Base-by-base conservation (phyloP, 2,329 filamentous ascomycete species). In the Pseudofabraea citricarpa region DNA sequence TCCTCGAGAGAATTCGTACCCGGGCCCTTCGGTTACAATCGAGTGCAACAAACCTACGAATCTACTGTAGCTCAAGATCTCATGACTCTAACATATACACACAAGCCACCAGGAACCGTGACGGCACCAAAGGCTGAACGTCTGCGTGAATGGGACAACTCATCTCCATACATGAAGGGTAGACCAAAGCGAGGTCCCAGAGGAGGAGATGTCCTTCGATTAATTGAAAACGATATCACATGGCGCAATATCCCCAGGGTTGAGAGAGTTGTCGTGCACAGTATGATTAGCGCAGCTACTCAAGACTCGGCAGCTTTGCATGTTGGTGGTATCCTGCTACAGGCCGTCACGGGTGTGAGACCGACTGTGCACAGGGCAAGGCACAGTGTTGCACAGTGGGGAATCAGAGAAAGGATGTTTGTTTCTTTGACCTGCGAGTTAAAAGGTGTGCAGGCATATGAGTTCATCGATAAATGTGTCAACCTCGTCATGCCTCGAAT, bases 91-190 rank as follows among this genome's bases (percentile, higher is more conserved):
- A 81, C 85, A 55, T 98, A 98, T 71, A 78, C 80, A 44, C 93
- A 98, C 71, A 79, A 72, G 41, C 87, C 89, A 2, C 90, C 90
- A 0, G 90, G 90, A 46, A 85, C 84, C 6, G 62, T 70, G 61
- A 73, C 63, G 64, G 72, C 9, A 68, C 74, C 15, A 54, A 72
- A 41, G 75, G 75, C 59, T 67, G 79, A 88, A 48, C 81, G 87
- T 50, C 71, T 97, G 55, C 81, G 93, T 45, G 70, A 77, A 56
- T 98, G 93, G 93, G 85, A 91, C 48, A 90, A 85, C 56, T 87
- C 85, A 41, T 95, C 88, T 6, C 93, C 91, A 2, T 98, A 98
- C 70, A 90, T 90, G 74, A 88, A 90, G 71, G 95, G 95, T 67
- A 79, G 93, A 56, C 85, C 87, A 4, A 79, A 87, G 53, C 83